phyloP scores from a whole-genome alignment of 305 asterid species.

The Solanum hybrid region DNA sequence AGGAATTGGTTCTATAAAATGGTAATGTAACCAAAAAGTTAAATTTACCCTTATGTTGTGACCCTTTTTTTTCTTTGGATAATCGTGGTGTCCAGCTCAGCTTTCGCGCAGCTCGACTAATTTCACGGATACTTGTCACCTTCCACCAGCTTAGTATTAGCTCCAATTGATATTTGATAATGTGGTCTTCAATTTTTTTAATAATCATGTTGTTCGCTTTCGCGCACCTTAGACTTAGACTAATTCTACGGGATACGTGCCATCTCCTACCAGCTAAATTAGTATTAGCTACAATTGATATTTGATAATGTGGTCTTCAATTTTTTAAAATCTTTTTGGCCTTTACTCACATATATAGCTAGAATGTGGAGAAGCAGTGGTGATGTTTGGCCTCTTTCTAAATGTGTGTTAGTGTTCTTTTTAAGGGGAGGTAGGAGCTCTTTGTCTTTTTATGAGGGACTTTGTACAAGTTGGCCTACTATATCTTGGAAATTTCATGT shows the following conservation, averaged over 20 bases:
- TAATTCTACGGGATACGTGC: neutral
- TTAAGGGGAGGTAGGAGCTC: neutral
- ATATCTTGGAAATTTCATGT: neutral
- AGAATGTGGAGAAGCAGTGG: neutral
- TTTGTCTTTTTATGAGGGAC: neutral
- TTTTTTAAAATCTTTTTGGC: neutral
- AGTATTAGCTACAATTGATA: neutral
- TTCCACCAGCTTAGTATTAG: neutral
- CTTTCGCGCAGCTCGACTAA: neutral
- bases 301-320: neutral
- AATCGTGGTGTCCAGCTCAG: neutral
- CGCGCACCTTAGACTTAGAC: neutral
- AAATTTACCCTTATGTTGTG: neutral
- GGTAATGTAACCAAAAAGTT: constrained; percentile 19
- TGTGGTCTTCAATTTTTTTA: neutral
- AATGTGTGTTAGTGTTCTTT: neutral
- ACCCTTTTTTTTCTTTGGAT: neutral
- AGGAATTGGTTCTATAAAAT: constrained; percentile 45
- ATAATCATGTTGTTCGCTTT: neutral
- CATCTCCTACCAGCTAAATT: neutral
- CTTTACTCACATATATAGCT: neutral
- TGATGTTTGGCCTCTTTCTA: neutral
- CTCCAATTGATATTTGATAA: neutral
- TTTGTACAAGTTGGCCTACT: neutral
- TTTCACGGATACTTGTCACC: neutral